Base-by-base conservation (phyloP, 1,284 basidiomycete genomes). In the Anthracocystis walkeri region DNA sequence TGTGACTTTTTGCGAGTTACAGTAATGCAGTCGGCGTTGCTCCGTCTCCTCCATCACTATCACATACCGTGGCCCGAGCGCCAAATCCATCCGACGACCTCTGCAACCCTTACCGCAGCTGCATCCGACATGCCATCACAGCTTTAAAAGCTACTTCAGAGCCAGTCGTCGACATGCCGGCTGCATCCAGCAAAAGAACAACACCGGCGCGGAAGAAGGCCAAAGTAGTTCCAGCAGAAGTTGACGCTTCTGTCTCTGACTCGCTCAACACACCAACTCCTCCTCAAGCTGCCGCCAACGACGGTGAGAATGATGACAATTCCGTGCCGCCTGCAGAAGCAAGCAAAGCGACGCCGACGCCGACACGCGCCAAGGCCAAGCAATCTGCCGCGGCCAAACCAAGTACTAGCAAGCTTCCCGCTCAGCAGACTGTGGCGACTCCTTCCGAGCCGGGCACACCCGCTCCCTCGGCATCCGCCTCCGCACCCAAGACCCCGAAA, bases 131-230 rank as follows among this genome's bases (percentile, higher is more conserved):
- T 38, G 35, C 35, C 4, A 11, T 4, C 27, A 12, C 8, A 49
- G 46, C 46, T 29, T 7, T 16, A 38, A 16, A 12, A 14, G 14
- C 35, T 38, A 2, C 4, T 40, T 5, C 25, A 20, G 7, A 10
- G n/a, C 20, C 27, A 41, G 25, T 27, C 29, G 38, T 31, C 51
- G 41, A 45, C 16, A 65, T 71, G 68, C 63, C 68, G 0, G 51
- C 56, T 20, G 42, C 51, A 42, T 45, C 62, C n/a, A 40, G 18
- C 49, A 58, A 50, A 40, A 41, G 50, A 18, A n/a, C 59, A 18
- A 70, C 61, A 12, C 58, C 68, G 7, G 54, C 55, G 16, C 31
- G 58, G 16, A 71, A 71, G 52, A 65, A 58, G 35, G 40, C 56
- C 8, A 71, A 62, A 51, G 41, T 60, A 20, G 55, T 50, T 16